Evolutionary conservation across 2,329 filamentous ascomycete genomes (phyloP), one percentile per base, ranked within the genome.

Genomic region (Fusarium multiceps): DNA sequence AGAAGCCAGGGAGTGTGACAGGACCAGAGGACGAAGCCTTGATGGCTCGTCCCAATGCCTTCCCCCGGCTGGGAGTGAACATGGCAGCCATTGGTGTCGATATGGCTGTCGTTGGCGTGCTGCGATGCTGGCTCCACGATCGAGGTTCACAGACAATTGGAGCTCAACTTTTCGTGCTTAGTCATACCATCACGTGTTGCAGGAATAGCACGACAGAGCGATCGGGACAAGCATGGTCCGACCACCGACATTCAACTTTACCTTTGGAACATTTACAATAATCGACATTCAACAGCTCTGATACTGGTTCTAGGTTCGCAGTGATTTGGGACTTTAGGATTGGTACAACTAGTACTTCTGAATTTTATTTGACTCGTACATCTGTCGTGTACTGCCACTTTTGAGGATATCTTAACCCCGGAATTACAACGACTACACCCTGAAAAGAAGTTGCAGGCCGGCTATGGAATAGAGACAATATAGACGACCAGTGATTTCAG

Each of bases 1-100:
- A 89, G 78, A 94, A 94, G 27, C 87, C 81, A 30, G 92, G 92
- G 48, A 94, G 82, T n/a, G 85, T 85, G 62, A 84, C 80, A 57
- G 84, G 80, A 25, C 82, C 79, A 23, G 80, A 76, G 45, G 86
- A 82, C 62, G 83, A 79, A 49, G 88, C 77, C 48, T 58, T 27
- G 59, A 75, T 70, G 68, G 87, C 85, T 81, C 86, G 85, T 75
- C 86, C 85, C 71, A 91, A 81, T 72, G 85, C 86, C 80, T 86
- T 87, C 75, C 86, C 86, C 78, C 89, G 85, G 75, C 88, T 85
- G 71, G 88, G 86, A 72, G 86, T 87, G 77, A 93, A 85, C 90
- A 93, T 93, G 72, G 77, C 71, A 69, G 77, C 77, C 77, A 81
- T 81, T 77, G 76, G 69, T 68, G 50, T 71, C 63, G 55, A 55